Evolutionary conservation across 306 rosid species (phyloP), one percentile per base, ranked within the genome.

Genomic region (Albizia julibrissin): DNA sequence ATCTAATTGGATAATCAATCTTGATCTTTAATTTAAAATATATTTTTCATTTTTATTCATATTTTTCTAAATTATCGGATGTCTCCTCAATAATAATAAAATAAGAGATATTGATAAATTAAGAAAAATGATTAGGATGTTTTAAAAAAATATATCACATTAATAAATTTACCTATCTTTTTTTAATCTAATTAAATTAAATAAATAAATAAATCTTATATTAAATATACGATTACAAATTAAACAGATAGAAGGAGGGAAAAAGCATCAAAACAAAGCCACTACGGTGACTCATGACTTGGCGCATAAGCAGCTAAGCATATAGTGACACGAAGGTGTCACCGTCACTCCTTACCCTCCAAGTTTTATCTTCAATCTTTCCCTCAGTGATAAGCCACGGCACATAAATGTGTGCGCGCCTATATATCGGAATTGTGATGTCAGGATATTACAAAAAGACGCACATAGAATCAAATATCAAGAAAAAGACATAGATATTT

Each of bases 301-400:
- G 39, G 29, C 58, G 18, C 6, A n/a, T 3, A 71, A 43, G 75
- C 56, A 71, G 75, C 46, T 10, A 19, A 50, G 78, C 44, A 33
- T 2, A 29, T 33, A 19, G 31, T 3, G 66, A 29, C 78, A 74
- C 78, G 66, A 50, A 74, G 18, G 10, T 21, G 66, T 21, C 66
- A 6, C 75, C 58, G 31, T 50, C 77, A 50, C 66, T 74, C 77
- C 26, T 46, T 54, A 69, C 74, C 56, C 6, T 70, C 54, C 22
- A 42, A 2, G 56, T 49, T 71, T 71, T 71, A 43, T 71, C 75
- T 71, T 24, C 58, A 12, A 6, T n/a, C 52, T 12, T 70, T 24
- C 37, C 47, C 74, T n/a, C 0, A 13, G 5, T 42, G 6, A 70
- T 13, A 42, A 43, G 29, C 16, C 18, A 40, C 11, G 16, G 74